Conservation (phyloP, 768 basidiomycete species). For the Royoungia palumana region DNA sequence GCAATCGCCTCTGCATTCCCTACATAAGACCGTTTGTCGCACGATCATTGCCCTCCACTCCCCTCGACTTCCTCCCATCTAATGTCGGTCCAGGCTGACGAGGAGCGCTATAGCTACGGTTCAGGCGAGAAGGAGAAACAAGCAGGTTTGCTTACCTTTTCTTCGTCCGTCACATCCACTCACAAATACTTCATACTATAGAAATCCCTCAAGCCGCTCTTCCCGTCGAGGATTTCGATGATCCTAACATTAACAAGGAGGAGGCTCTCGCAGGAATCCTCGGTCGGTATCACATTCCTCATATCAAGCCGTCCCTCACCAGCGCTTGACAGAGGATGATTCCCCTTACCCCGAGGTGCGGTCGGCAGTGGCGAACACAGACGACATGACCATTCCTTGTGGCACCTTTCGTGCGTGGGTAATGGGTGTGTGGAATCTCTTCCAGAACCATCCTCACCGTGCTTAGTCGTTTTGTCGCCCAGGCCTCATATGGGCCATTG, state of each 20-base stretch:
- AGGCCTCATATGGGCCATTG: slow-evolving; percentile 50
- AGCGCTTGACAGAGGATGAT: slow-evolving; percentile 50
- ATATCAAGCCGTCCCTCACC: slow-evolving; percentile 15
- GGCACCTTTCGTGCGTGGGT: slow-evolving; percentile 60
- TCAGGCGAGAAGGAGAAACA: slow-evolving; percentile 26
- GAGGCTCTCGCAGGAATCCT: slow-evolving; percentile 25
- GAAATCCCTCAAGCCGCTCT: slow-evolving; percentile 4
- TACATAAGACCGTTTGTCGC: slow-evolving; percentile 14
- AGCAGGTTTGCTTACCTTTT: slow-evolving; percentile 1
- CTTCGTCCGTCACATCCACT: background rate
- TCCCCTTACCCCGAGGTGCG: slow-evolving; percentile 85
- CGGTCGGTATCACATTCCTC: slow-evolving; percentile 12
- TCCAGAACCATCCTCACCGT: background rate
- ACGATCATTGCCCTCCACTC: background rate
- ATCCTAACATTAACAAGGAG: slow-evolving; percentile 36
- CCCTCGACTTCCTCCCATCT: background rate
- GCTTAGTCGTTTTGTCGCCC: background rate
- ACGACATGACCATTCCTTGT: slow-evolving; percentile 63
- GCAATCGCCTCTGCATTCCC: background rate
- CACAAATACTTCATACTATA: background rate
- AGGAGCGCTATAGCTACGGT: slow-evolving; percentile 14
- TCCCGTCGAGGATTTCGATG: slow-evolving; percentile 30
- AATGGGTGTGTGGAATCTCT: slow-evolving; percentile 35
- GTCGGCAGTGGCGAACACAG: slow-evolving; percentile 70
- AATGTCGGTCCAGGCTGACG: slow-evolving; percentile 19